Base-by-base conservation (phyloP, 2,329 filamentous ascomycete genomes). In the Lachnellula subtilissima region DNA sequence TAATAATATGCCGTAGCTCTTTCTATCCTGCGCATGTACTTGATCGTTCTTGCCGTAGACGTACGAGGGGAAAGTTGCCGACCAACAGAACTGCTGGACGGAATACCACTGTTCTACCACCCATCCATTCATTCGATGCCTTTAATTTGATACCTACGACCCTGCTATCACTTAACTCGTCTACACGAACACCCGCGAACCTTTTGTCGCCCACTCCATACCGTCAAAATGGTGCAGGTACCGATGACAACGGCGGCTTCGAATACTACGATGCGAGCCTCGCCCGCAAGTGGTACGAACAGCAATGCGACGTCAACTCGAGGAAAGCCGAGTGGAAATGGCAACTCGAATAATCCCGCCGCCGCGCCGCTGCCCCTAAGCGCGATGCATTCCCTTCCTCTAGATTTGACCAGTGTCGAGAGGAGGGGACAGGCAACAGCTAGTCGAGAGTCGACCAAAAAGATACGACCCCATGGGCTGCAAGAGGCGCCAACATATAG, bases 371-470 rank as follows among this genome's bases (percentile, higher is more conserved):
- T 67, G 6, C 69, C 67, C 46, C 58, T 71, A 50, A 71, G 70
- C 57, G 69, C 69, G 35, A 66, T 71, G 67, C 59, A 63, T 43
- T 68, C 67, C 9, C 43, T 76, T 56, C 84, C 91, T 48, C 78
- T 99, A 59, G 92, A 97, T 67, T 76, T 97, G 65, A 85, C 84
- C 50, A 96, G 91, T 0, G 94, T 99, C 58, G 94, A 97, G 76
- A 87, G 93, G 68, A 87, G 91, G 72, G 92, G 91, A 52, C 88
- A 94, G 65, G 83, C 89, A 23, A 90, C 84, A 32, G 85, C 87
- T 51, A 84, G 84, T 64, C 85, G 87, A 67, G 90, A 96, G 69
- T 81, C 86, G 5, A 79, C 81, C n/a, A 89, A 90, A 72, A 86
- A 87, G 70, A 85, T 83, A 64, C 84, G 94, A 51, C 89, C 89